A percentile compares a stretch with the other conserved stretches of the same genome.
Evolutionary conservation across 208 protist species (phyloP).

Genomic region (Strigomonas oncopelti): DNA sequence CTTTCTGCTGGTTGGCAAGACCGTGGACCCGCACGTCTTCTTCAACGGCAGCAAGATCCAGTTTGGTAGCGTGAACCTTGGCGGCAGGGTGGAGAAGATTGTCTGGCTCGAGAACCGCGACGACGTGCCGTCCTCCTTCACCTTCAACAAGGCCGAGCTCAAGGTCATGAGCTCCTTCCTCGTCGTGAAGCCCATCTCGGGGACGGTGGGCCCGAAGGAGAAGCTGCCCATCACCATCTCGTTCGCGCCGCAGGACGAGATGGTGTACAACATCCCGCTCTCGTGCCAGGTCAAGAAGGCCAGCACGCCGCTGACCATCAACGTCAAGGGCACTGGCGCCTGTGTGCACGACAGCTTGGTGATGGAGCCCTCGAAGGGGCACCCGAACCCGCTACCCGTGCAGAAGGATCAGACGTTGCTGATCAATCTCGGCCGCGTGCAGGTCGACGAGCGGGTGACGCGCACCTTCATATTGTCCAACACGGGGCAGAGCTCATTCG

Average conservation of each 20-base stretch:
- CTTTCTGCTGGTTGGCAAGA: conserved; percentile 93
- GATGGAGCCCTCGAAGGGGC: conserved; percentile 54
- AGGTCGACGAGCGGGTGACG: conserved; percentile 81
- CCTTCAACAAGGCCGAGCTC: conserved; percentile 77
- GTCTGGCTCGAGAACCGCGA: conserved; percentile 93
- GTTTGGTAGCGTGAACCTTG: conserved; percentile 90
- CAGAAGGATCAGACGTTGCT: conserved; percentile 24
- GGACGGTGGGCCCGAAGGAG: conserved; percentile 73
- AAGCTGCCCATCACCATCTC: conserved; percentile 68
- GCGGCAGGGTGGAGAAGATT: conserved; percentile 57
- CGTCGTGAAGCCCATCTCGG: conserved; percentile 69
- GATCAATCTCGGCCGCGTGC: conserved; percentile 90
- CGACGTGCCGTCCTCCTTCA: conserved; percentile 89
- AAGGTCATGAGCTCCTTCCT: conserved; percentile 50
- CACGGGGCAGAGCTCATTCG: conserved; percentile 85
- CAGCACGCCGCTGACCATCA: conserved; percentile 88
- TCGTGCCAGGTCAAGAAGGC: conserved; percentile 89
- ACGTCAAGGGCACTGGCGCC: conserved; percentile 96
- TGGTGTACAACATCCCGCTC: conserved; percentile 91
- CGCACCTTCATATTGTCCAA: conserved; percentile 87
- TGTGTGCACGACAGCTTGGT: conserved; percentile 84
- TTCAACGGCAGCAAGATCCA: conserved; percentile 86
- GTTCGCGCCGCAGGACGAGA: conserved; percentile 90
- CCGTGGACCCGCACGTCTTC: conserved; percentile 90
- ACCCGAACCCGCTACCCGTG: conserved; percentile 17